Percentiles rank a stretch among this genome's conserved stretches.
Conservation (phyloP, 1,139 yeast species). For the Saccharomyces pastorianus region DNA sequence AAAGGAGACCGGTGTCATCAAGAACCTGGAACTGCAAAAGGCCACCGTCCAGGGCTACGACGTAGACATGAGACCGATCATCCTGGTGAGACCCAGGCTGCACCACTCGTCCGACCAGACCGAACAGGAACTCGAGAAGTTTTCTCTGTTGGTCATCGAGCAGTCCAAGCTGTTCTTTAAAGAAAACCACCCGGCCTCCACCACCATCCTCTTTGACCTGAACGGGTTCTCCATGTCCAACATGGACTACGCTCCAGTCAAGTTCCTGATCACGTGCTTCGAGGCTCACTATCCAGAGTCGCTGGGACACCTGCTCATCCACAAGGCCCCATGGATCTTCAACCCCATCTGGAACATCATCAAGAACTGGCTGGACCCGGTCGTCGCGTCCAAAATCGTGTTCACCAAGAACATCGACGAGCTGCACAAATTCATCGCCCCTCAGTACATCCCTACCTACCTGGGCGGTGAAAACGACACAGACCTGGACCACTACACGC, state of each 20-base stretch:
- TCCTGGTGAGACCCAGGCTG: constrained; percentile 60
- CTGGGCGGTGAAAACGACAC: constrained; percentile 60
- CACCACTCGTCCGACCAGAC: constrained; percentile 69
- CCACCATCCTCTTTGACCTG: constrained; percentile 67
- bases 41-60: constrained; percentile 62
- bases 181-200: constrained; percentile 47
- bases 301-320: constrained; percentile 64
- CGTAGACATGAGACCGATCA: constrained; percentile 56
- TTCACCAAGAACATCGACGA: constrained; percentile 61
- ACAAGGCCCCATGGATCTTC: constrained; percentile 88
- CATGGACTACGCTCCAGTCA: constrained; percentile 78
- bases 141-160: constrained; percentile 62
- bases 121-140: constrained; percentile 56
- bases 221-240: constrained; percentile 67
- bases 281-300: constrained; percentile 88
- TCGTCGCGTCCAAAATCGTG: constrained; percentile 70
- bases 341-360: constrained; percentile 79
- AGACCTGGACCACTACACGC: constrained; percentile 30
- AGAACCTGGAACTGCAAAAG: constrained; percentile 45
- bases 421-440: constrained; percentile 47
- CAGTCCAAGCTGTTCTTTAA: constrained; percentile 54
- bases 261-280: constrained; percentile 66
- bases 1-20: constrained; percentile 29
- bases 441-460: constrained; percentile 46
- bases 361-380: constrained; percentile 84